phyloP scores from a whole-genome alignment of 192 early-diverging fungal species.

The Linnemannia exigua region DNA sequence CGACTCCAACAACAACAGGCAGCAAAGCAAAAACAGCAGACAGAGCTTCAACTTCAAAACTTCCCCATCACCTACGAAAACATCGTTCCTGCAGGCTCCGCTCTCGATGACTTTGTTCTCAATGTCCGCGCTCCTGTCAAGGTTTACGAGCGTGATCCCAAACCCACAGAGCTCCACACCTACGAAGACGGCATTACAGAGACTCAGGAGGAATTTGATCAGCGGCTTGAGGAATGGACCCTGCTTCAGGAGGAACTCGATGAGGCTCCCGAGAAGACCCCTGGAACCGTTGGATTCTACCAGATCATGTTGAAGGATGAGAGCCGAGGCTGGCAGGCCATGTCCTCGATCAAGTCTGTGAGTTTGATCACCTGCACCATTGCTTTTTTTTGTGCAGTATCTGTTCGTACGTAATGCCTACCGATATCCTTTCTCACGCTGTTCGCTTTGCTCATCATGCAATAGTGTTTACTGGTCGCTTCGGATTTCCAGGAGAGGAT shows the following conservation, averaged over 20 bases:
- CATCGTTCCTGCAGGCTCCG: not conserved
- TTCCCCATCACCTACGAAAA: constrained; percentile 26
- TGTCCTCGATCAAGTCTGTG: constrained; percentile 56
- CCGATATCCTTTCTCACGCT: not conserved
- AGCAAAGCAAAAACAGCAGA: constrained; percentile 28
- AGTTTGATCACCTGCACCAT: not conserved
- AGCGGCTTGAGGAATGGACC: constrained; percentile 39
- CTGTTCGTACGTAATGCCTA: not conserved
- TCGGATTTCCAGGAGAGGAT: constrained; percentile 46
- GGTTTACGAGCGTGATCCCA: not conserved
- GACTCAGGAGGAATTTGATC: constrained; percentile 45
- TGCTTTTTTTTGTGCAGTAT: not conserved
- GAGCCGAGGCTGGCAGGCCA: constrained; percentile 41
- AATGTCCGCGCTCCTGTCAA: constrained; percentile 41
- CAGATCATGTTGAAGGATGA: constrained; percentile 54
- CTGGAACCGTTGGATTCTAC: constrained; percentile 46
- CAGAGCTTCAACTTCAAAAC: constrained; percentile 4
- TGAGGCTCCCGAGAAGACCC: not conserved
- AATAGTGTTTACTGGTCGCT: constrained; percentile 44
- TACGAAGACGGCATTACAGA: constrained; percentile 28
- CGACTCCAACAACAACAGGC: constrained; percentile 10
- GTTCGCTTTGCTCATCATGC: not conserved
- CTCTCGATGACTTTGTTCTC: constrained; percentile 35
- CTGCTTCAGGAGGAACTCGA: constrained; percentile 26
- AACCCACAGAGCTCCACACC: not conserved